Percentiles rank a stretch among this genome's conserved stretches.
phyloP scores from a whole-genome alignment of 1,284 basidiomycete genomes.

The Tilletia walkeri region DNA sequence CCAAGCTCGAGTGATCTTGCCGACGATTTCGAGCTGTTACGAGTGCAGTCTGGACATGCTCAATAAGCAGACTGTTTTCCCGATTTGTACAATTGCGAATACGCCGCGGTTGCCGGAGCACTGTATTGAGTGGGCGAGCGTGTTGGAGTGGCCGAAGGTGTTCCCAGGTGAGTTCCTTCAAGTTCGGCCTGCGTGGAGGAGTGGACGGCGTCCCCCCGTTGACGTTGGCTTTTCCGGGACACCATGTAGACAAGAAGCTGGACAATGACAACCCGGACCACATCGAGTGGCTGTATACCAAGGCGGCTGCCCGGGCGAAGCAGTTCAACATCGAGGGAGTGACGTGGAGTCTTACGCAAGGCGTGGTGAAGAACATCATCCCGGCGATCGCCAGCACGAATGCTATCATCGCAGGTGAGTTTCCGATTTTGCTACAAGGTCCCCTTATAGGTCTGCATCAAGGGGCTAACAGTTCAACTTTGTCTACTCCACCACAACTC shows the following conservation, averaged over 20 bases:
- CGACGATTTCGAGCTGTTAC: constrained; percentile 92
- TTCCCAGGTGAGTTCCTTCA: constrained; percentile 68
- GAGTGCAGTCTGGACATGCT: constrained; percentile 98
- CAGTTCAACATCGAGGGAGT: constrained; percentile 96
- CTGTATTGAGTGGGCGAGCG: constrained; percentile 99
- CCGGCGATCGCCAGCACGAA: constrained; percentile 65
- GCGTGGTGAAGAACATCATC: constrained; percentile 99
- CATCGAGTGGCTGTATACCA: constrained; percentile 85
- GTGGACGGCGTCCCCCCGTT: neutral
- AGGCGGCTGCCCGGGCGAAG: constrained; percentile 71
- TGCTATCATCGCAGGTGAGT: constrained; percentile 44
- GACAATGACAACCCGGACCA: constrained; percentile 84
- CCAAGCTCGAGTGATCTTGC: constrained; percentile 93
- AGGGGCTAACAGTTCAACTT: constrained; percentile 5
- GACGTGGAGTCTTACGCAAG: constrained; percentile 95
- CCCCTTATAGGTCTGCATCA: neutral
- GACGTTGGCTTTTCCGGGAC: neutral
- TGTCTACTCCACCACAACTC: neutral
- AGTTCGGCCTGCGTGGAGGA: neutral
- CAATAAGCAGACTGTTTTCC: constrained; percentile 93
- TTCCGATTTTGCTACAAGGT: constrained; percentile 63
- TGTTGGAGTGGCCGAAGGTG: constrained; percentile 95
- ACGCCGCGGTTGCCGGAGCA: constrained; percentile 97
- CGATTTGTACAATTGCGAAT: constrained; percentile 98
- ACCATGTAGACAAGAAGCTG: constrained; percentile 42